Evolutionary conservation across 129 eudicot species (phyloP).

Genomic region (Pseudognaphalium luteoalbum): DNA sequence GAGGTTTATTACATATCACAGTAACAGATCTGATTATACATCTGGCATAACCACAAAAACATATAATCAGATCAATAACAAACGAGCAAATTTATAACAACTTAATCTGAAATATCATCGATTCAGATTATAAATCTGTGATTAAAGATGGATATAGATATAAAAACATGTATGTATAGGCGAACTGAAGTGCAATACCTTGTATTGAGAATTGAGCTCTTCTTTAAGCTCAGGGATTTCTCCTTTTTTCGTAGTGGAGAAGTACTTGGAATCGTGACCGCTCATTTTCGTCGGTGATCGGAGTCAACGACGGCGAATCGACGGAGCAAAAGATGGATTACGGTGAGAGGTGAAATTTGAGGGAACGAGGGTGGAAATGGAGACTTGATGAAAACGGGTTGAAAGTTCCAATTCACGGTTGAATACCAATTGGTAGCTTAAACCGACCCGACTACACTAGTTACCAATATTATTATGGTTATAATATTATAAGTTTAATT

Average conservation of each 20-base stretch:
- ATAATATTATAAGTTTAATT: no score
- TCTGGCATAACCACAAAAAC: slow-evolving; percentile 9
- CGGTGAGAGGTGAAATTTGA: background rate
- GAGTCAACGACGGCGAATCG: slow-evolving; percentile 27
- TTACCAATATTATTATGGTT: no score
- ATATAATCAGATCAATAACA: slow-evolving; percentile 18
- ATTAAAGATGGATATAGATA: background rate
- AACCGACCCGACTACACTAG: slow-evolving; percentile 30
- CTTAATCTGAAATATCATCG: background rate
- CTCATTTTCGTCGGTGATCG: slow-evolving; percentile 59
- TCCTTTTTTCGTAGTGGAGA: slow-evolving; percentile 96
- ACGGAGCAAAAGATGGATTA: background rate
- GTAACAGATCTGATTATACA: slow-evolving; percentile 30
- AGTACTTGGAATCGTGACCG: slow-evolving; percentile 98
- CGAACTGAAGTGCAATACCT: slow-evolving; percentile 40
- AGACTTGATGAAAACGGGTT: slow-evolving; percentile 26
- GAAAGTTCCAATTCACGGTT: background rate
- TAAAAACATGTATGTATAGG: background rate
- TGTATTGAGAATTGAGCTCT: slow-evolving; percentile 99
- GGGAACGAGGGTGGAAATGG: slow-evolving; percentile 30
- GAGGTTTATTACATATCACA: background rate
- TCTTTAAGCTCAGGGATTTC: slow-evolving; percentile 98
- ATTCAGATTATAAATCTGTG: slow-evolving; percentile 5
- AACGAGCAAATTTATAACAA: background rate
- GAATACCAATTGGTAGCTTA: background rate